A percentile compares a stretch with the other conserved stretches of the same genome.
phyloP scores from a whole-genome alignment of 306 rosid genomes.

The Glycine soja region DNA sequence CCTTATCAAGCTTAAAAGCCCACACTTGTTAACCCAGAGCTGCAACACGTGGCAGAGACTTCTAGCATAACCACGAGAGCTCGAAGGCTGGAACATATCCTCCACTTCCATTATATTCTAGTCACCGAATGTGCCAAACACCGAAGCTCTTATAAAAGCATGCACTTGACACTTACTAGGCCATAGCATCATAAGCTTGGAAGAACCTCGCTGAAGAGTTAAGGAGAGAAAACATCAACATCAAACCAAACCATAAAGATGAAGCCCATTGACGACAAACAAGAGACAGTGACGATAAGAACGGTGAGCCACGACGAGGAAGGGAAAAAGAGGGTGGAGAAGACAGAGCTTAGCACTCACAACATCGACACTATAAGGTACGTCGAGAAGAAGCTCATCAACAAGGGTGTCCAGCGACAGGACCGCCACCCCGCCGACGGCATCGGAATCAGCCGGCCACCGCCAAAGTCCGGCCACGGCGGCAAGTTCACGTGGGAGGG shows the following conservation, averaged over 20 bases:
- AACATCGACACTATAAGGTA: constrained; percentile 67
- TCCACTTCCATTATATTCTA: constrained; percentile 44
- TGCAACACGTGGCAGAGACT: constrained; percentile 43
- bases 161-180: background rate
- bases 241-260: background rate
- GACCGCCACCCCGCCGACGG: constrained; percentile 81
- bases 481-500: constrained; percentile 97
- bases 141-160: background rate
- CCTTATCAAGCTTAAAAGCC: background rate
- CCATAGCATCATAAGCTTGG: background rate
- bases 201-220: background rate
- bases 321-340: constrained; percentile 70
- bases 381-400: constrained; percentile 72
- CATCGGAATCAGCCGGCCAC: constrained; percentile 53
- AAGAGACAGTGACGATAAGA: constrained; percentile 61
- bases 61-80: constrained; percentile 31
- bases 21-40: constrained; percentile 24
- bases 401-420: constrained; percentile 67
- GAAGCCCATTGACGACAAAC: constrained; percentile 66
- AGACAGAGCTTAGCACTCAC: constrained; percentile 57
- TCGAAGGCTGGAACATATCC: background rate
- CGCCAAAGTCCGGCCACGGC: constrained; percentile 77
- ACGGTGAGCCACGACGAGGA: constrained; percentile 73
- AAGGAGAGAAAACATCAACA: too few relatives aligned
- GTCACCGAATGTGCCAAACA: background rate